Base-by-base conservation (phyloP, 768 basidiomycete species). In the Coprinopsis sp. region DNA sequence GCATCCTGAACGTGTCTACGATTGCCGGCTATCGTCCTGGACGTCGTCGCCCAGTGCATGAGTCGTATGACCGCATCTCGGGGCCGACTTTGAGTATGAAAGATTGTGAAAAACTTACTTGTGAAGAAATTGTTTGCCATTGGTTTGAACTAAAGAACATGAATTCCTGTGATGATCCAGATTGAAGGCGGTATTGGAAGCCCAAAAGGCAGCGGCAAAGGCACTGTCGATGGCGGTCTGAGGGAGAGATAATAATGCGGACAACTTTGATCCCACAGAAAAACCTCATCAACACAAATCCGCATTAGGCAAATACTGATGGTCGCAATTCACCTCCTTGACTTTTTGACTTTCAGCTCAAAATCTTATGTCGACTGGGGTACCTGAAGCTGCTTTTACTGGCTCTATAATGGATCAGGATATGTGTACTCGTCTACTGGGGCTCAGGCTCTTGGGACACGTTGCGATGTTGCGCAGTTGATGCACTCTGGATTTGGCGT, bases 41-140 rank as follows among this genome's bases (percentile, higher is more conserved):
- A 22, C 44, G 43, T 51, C 12, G 24, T 19, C 18, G 40, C 40
- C 11, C 40, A 21, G 14, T 28, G n/a, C n/a, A n/a, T n/a, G n/a
- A n/a, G 40, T 42, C 40, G 40, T 18, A 6, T 6, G 11, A 12
- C 24, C 6, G 5, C 6, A 5, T 10, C 14, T 5, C 18, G 7
- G 40, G 40, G 22, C n/a, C 24, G 11, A 28, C 16, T 16, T 39
- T 8, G 40, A 18, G 16, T 14, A 28, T 30, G 16, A 29, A 42
- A 42, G 22, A 18, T 18, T 8, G 37, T 34, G 25, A 33, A 34
- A 52, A 23, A 65, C 66, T 54, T 50, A 71, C 69, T 44, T 53
- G 54, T 60, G 57, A 64, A 57, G 61, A 56, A 65, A 66, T 67
- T 69, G 61, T 67, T 65, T 56, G 67, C 55, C 76, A 78, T 77